phyloP scores from a whole-genome alignment of 2,329 filamentous ascomycete genomes.

The Akanthomyces dipterigenus region DNA sequence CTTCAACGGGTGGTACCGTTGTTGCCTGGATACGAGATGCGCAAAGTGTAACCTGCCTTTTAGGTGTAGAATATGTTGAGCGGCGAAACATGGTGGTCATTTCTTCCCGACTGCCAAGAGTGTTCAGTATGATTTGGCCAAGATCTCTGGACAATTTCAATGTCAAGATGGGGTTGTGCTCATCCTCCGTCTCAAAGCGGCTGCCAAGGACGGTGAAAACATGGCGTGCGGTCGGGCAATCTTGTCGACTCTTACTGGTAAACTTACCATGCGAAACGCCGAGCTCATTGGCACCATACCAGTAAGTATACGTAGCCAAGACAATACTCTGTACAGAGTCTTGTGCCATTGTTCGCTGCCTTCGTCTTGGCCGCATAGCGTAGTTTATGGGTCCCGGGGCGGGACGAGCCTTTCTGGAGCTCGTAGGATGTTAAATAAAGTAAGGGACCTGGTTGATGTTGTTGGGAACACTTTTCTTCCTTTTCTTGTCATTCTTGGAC shows the following conservation, averaged over 20 bases:
- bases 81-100: not conserved
- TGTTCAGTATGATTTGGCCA: not conserved
- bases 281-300: too few relatives aligned
- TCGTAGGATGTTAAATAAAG: not conserved
- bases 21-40: constrained; percentile 2
- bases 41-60: not conserved
- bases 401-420: constrained; percentile 9
- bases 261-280: too few relatives aligned
- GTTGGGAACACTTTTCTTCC: not conserved
- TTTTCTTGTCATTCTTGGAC: not conserved
- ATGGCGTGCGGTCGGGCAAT: not conserved
- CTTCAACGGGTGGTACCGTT: not conserved
- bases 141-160: not conserved
- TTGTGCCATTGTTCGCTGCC: not conserved
- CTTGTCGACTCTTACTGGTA: too few relatives aligned
- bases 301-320: not conserved
- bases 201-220: not conserved
- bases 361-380: constrained; percentile 6
- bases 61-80: not conserved
- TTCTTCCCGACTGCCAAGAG: not conserved
- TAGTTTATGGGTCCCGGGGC: constrained; percentile 11
- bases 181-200: not conserved
- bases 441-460: not conserved
- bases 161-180: not conserved
- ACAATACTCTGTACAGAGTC: not conserved